A percentile compares a stretch with the other conserved stretches of the same genome.
These are phyloP conservation scores for Verticillium zaregamsianum DNA, from an alignment of 2,329 filamentous ascomycete genomes.

Conservation along the genomic window DNA sequence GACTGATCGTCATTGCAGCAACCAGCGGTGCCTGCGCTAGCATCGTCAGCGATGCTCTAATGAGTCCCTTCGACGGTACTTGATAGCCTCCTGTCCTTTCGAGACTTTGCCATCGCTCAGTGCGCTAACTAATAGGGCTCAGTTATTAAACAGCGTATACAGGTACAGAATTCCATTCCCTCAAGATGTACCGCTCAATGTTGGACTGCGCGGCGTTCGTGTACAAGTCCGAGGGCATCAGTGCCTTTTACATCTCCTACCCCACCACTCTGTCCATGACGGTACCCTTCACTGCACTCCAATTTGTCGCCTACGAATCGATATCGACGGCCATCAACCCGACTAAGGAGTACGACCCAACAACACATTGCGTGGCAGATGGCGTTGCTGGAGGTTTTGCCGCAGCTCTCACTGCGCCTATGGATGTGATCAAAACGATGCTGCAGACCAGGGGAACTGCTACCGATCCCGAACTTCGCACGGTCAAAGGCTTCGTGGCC, in stretches of 20 bases:
- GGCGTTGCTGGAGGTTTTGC: slow-evolving; percentile 91
- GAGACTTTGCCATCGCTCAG: background rate
- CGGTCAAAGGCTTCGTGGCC: slow-evolving; percentile 76
- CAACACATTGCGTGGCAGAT: slow-evolving; percentile 90
- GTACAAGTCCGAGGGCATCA: slow-evolving; percentile 80
- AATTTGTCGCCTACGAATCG: slow-evolving; percentile 97
- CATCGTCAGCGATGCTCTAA: no score
- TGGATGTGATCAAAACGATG: slow-evolving; percentile 98
- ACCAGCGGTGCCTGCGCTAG: no score
- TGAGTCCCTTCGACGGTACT: no score
- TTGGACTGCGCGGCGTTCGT: slow-evolving; percentile 82
- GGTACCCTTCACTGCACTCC: slow-evolving; percentile 92
- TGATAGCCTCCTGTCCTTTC: no score
- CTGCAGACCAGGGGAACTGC: slow-evolving; percentile 88
- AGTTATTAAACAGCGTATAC: slow-evolving; percentile 99
- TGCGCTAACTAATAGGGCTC: background rate
- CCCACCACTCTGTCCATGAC: slow-evolving; percentile 98
- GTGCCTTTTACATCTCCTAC: slow-evolving; percentile 97
- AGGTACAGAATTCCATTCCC: slow-evolving; percentile 96
- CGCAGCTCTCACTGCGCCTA: slow-evolving; percentile 87
- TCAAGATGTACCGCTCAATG: slow-evolving; percentile 78
- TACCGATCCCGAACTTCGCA: slow-evolving; percentile 72
- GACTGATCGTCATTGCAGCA: no score
- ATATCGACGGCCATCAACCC: slow-evolving; percentile 93
- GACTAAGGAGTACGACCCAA: slow-evolving; percentile 76